Percentiles rank a stretch among this genome's conserved stretches.
Conservation (phyloP, 352 stramenopile genomes). For the Hyaloperonospora brassicae region DNA sequence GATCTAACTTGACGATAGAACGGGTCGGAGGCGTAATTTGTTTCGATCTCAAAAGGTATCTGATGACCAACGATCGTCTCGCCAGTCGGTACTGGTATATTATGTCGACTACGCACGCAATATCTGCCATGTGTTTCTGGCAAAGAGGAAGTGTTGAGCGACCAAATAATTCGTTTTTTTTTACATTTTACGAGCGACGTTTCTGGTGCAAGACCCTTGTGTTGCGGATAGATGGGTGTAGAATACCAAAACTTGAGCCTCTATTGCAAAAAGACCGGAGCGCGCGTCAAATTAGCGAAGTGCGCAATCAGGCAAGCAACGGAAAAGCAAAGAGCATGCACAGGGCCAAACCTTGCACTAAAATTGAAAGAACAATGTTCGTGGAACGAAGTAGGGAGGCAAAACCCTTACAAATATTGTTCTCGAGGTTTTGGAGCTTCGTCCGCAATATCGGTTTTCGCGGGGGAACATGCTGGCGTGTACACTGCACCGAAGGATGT, state of each 20-base stretch:
- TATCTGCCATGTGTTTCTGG: background rate
- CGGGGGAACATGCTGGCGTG: too few relatives aligned
- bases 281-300: slow-evolving; percentile 13
- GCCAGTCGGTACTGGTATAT: background rate
- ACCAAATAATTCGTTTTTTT: slow-evolving; percentile 6
- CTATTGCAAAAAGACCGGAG: slow-evolving; percentile 15
- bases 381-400: too few relatives aligned
- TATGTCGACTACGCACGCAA: background rate
- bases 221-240: slow-evolving; percentile 15
- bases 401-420: too few relatives aligned
- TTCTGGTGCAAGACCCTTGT: slow-evolving; percentile 10
- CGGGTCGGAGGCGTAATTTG: too few relatives aligned
- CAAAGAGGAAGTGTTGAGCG: background rate
- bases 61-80: too few relatives aligned
- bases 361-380: too few relatives aligned
- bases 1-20: background rate
- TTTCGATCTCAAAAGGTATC: too few relatives aligned
- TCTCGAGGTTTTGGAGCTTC: too few relatives aligned
- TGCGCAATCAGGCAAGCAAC: slow-evolving; percentile 12
- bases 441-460: too few relatives aligned
- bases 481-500: too few relatives aligned
- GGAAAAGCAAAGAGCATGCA: slow-evolving; percentile 29
- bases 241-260: slow-evolving; percentile 25
- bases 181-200: slow-evolving; percentile 9
- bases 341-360: too few relatives aligned